Conservation (phyloP, 2,329 filamentous ascomycete genomes). For the Aspergillus flavus region DNA sequence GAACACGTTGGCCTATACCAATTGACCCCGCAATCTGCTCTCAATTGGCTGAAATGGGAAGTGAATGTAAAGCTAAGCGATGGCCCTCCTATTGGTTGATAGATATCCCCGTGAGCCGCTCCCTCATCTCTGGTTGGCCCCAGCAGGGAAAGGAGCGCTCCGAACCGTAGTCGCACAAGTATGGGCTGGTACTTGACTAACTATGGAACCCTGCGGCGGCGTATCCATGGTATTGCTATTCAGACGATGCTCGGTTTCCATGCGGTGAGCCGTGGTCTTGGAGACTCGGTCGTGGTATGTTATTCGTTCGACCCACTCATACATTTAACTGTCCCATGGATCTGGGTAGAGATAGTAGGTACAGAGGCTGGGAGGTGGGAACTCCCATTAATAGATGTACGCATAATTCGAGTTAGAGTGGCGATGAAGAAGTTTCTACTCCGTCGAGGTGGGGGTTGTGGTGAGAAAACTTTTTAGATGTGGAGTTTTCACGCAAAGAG, state of each 20-base stretch:
- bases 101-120: constrained; percentile 8
- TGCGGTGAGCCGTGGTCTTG: constrained; percentile 5
- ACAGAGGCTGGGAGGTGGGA: constrained; percentile 14
- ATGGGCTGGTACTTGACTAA: constrained; percentile 21
- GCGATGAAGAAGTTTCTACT: constrained; percentile 12
- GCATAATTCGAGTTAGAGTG: constrained; percentile 13
- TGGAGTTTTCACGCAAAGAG: neutral
- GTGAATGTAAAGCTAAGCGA: constrained; percentile 18
- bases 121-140: constrained; percentile 16
- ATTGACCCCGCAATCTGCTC: constrained; percentile 12
- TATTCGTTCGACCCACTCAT: constrained; percentile 12
- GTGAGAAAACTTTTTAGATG: neutral
- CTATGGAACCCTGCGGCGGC: constrained; percentile 21
- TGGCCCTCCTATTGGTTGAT: constrained; percentile 13
- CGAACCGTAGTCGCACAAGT: constrained; percentile 38
- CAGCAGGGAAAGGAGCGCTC: constrained; percentile 31
- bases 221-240: constrained; percentile 3
- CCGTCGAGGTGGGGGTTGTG: constrained; percentile 2
- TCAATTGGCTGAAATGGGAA: neutral
- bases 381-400: neutral
- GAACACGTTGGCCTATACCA: neutral
- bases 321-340: constrained; percentile 20
- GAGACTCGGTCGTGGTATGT: neutral
- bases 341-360: constrained; percentile 4
- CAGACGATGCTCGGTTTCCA: constrained; percentile 22